These are phyloP conservation scores for Draba incana DNA, from an alignment of 345 rosid genomes.

Conservation along the genomic window DNA sequence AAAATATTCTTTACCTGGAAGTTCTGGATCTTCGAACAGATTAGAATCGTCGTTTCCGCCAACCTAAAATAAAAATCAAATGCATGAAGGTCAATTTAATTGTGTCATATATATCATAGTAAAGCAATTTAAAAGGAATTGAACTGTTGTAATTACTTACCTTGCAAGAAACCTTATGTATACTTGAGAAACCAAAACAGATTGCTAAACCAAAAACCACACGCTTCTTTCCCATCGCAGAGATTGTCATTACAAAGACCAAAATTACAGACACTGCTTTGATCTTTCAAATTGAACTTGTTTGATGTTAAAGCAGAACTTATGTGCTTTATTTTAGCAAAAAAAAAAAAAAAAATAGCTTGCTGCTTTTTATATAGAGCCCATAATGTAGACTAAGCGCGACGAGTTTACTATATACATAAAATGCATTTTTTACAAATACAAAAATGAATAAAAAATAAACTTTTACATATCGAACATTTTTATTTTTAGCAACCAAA, in stretches of 20 bases:
- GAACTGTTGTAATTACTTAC: constrained; percentile 1
- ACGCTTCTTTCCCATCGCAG: constrained; percentile 7
- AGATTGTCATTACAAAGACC: constrained; percentile 8
- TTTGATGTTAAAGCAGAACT: constrained; percentile 15
- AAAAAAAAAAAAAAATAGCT: no score
- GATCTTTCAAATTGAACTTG: neutral
- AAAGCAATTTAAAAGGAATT: neutral
- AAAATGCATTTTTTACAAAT: no score
- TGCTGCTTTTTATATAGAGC: no score
- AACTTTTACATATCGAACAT: no score
- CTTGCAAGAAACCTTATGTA: constrained; percentile 29
- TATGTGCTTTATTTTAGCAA: neutral
- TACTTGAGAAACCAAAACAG: constrained; percentile 24
- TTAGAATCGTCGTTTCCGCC: neutral
- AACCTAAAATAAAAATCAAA: constrained; percentile 6
- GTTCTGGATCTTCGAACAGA: neutral
- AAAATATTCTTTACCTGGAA: no score
- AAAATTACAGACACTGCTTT: constrained; percentile 1
- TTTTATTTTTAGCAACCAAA: no score
- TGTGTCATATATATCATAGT: neutral
- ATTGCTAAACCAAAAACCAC: constrained; percentile 16
- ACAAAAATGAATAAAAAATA: no score
- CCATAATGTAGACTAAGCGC: no score
- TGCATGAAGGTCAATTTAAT: constrained; percentile 22
- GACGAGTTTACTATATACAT: no score